Base-by-base conservation (phyloP, 2,329 filamentous ascomycete genomes). In the Bretziella fagacearum region DNA sequence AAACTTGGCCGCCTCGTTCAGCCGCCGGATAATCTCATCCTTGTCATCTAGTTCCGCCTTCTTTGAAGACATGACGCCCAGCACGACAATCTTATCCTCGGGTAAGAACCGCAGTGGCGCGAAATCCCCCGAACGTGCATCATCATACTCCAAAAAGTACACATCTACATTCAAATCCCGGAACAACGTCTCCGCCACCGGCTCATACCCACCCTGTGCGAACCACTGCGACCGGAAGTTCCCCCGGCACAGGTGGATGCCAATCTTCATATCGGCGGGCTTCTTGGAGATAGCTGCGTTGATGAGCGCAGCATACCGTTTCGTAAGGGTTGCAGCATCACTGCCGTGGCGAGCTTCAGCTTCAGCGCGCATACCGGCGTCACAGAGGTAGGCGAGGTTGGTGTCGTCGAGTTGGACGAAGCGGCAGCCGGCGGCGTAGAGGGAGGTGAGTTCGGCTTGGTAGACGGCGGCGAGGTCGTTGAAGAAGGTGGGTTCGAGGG, bases 251-350 rank as follows among this genome's bases (percentile, higher is more conserved):
- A 85, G 65, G 59, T 85, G 81, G 10, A 85, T 71, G 13, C 81
- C 81, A 2, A 84, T 64, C 55, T 84, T 78, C 61, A 85, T 71
- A 53, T 81, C 79, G 3, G 65, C 62, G 0, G 79, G 78, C 1
- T 75, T 67, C 52, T 68, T 66, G 20, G 65, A 63, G 55, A 83
- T 70, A 58, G 74, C 78, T 57, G 80, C 77, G 57, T 84, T 84
- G 66, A 84, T 83, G 54, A 81, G 73, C 58, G 73, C 71, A 58
- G 85, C 73, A 57, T 85, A 85, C 29, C 73, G 68, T 54, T 79
- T 73, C 44, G 85, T 70, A 53, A 83, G 70, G 51, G 60, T 79
- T 3, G 26, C 36, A 6, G 41, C 49, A 22, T 51, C 49, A 18
- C 40, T n/a, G 22, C 48, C 49, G 36, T 51, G 49, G 29, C 49